A percentile compares a stretch with the other conserved stretches of the same genome.
phyloP scores from a whole-genome alignment of 371 early-diverging fungal species.

The Lichtheimia hyalospora region DNA sequence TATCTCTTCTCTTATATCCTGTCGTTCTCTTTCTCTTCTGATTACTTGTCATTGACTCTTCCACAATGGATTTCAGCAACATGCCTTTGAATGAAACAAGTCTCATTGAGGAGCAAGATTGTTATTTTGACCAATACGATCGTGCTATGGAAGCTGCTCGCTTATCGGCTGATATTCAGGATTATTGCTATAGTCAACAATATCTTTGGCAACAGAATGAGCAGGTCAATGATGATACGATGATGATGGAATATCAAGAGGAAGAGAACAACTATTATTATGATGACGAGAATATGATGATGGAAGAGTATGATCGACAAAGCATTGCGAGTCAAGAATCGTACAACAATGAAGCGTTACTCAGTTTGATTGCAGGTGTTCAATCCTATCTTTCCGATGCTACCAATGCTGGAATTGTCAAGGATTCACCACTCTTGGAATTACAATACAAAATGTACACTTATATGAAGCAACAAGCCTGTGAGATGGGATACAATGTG shows the following conservation, averaged over 20 bases:
- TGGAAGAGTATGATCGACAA: conserved; percentile 15
- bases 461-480: conserved; percentile 43
- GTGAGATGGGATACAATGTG: conserved; percentile 19
- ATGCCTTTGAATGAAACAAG: no score
- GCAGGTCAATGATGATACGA: neutral
- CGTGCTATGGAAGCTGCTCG: conserved; percentile 27
- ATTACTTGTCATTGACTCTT: neutral
- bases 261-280: neutral
- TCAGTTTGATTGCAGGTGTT: conserved; percentile 38
- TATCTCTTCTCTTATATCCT: neutral
- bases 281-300: conserved; percentile 1
- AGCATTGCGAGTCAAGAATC: conserved; percentile 6
- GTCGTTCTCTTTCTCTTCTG: neutral
- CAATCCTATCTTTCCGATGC: conserved; percentile 42
- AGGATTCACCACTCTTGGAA: conserved; percentile 26
- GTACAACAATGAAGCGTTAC: conserved; percentile 30
- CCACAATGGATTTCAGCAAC: neutral
- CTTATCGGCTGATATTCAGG: conserved; percentile 19
- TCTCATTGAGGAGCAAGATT: neutral
- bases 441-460: conserved; percentile 51
- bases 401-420: conserved; percentile 12
- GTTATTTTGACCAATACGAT: conserved; percentile 34
- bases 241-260: neutral
- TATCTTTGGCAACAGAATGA: neutral
- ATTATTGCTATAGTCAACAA: conserved; percentile 12